These are phyloP conservation scores for Penicillium fimorum DNA, from an alignment of 495 filamentous ascomycete species.

Conservation along the genomic window DNA sequence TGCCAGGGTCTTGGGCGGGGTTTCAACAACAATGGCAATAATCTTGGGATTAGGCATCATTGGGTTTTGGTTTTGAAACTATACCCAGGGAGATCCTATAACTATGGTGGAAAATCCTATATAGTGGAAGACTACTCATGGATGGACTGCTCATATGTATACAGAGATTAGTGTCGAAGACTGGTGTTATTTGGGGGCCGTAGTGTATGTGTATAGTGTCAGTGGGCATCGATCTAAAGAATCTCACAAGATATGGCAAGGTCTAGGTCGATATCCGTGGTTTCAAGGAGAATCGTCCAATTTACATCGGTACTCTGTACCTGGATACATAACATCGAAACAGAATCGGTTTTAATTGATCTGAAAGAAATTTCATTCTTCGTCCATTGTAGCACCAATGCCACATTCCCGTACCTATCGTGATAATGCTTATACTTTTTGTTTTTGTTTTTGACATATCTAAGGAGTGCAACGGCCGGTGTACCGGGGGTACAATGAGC, in stretches of 20 bases:
- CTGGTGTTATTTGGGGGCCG: neutral
- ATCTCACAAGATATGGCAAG: neutral
- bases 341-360: neutral
- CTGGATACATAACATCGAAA: neutral
- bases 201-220: neutral
- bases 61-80: neutral
- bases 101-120: neutral
- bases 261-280: neutral
- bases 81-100: neutral
- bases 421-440: conserved; percentile 11
- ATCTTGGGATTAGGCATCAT: neutral
- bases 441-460: conserved; percentile 14
- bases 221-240: neutral
- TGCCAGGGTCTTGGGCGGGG: conserved; percentile 1
- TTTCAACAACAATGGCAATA: neutral
- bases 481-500: conserved; percentile 89
- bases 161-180: neutral
- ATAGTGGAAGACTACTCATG: neutral
- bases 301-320: neutral
- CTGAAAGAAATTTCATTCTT: neutral
- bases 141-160: neutral
- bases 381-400: neutral
- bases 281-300: neutral
- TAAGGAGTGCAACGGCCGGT: conserved; percentile 91
- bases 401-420: conserved; percentile 7